Evolutionary conservation across 1,139 yeast species (phyloP).

Genomic region (Debaryomyces sp.): DNA sequence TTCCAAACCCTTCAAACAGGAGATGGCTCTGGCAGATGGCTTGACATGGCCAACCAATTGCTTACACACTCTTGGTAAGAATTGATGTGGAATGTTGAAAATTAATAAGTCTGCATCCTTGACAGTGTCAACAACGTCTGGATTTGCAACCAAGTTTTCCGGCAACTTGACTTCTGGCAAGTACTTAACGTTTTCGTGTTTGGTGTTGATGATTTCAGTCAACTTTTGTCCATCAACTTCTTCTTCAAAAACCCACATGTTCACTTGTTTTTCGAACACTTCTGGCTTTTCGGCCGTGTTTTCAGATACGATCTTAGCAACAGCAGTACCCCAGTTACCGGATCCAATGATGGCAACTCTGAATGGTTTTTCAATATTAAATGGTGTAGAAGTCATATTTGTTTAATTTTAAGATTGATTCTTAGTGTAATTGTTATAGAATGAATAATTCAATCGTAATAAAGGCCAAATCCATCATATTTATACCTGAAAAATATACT

Average conservation of each 20-base stretch:
- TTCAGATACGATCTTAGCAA: conserved; percentile 91
- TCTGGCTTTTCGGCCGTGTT: conserved; percentile 70
- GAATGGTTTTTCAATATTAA: conserved; percentile 44
- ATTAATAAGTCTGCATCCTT: conserved; percentile 78
- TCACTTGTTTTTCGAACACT: conserved; percentile 67
- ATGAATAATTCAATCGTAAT: background rate
- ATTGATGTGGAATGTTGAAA: conserved; percentile 95
- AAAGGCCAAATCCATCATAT: conserved; percentile 1
- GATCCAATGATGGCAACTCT: conserved; percentile 70
- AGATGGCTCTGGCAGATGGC: conserved; percentile 76
- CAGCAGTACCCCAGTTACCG: conserved; percentile 94
- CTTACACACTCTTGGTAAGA: conserved; percentile 69
- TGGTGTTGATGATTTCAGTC: conserved; percentile 82
- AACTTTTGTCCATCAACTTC: conserved; percentile 66
- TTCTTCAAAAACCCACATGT: conserved; percentile 97
- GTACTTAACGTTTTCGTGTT: conserved; percentile 88
- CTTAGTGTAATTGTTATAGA: too few species aligned
- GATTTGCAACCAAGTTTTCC: conserved; percentile 77
- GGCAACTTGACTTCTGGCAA: conserved; percentile 84
- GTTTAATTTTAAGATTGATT: background rate
- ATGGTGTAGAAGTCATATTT: conserved; percentile 38
- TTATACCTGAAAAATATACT: conserved; percentile 2
- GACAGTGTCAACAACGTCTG: conserved; percentile 74
- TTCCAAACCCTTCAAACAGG: conserved; percentile 91
- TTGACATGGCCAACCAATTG: conserved; percentile 77